These are phyloP conservation scores for Castanea mollissima DNA, from an alignment of 306 rosid species.

Conservation along the genomic window DNA sequence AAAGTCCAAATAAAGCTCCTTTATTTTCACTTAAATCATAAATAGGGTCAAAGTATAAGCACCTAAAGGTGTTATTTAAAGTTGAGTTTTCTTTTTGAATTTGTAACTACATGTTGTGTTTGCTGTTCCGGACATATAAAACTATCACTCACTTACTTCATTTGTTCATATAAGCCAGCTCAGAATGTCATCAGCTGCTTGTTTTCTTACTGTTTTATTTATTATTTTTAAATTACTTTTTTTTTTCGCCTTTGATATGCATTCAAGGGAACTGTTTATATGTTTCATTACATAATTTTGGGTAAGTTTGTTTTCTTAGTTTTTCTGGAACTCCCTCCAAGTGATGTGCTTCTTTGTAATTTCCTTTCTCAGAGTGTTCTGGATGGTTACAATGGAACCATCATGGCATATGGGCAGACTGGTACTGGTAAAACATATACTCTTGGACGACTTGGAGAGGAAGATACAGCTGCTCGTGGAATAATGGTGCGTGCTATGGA, in stretches of 20 bases:
- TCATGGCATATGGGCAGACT: constrained; percentile 99
- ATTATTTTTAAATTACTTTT: background rate
- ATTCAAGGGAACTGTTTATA: constrained; percentile 3
- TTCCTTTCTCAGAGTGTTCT: constrained; percentile 72
- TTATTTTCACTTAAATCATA: background rate
- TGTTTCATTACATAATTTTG: background rate
- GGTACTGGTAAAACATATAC: constrained; percentile 99
- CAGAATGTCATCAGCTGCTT: background rate
- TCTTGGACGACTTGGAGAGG: constrained; percentile 95
- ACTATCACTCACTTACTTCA: background rate
- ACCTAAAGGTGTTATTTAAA: background rate
- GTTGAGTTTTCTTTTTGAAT: background rate
- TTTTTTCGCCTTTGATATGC: constrained; percentile 4
- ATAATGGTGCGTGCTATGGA: constrained; percentile 99
- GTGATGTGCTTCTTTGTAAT: constrained; percentile 27
- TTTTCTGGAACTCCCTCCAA: constrained; percentile 28
- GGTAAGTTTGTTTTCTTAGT: constrained; percentile 5
- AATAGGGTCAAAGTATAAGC: background rate
- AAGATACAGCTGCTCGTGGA: constrained; percentile 98
- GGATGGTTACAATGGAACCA: constrained; percentile 95
- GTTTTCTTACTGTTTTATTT: background rate
- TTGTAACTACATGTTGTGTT: background rate
- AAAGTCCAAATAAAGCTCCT: background rate
- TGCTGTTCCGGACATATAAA: background rate
- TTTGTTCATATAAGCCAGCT: background rate